Percentiles rank a stretch among this genome's conserved stretches.
phyloP scores from a whole-genome alignment of 2,329 filamentous ascomycete genomes.

The Samsoniella hepiali region DNA sequence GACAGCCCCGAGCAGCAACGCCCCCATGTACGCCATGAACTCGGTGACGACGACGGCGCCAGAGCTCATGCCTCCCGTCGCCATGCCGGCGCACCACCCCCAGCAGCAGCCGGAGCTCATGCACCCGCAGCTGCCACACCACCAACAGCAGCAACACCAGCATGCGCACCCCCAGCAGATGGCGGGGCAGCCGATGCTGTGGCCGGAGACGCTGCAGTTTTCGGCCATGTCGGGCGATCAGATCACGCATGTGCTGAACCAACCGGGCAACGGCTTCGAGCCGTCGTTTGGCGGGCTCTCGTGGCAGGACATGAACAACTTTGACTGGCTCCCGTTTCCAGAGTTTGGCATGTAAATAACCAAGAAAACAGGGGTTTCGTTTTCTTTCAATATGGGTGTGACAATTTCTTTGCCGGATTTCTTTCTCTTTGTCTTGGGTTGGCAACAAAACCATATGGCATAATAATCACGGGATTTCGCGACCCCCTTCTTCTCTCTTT shows the following conservation, averaged over 20 bases:
- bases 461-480: too few relatives aligned
- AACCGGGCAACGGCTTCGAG: conserved; percentile 58
- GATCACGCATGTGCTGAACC: conserved; percentile 63
- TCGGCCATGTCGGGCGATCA: conserved; percentile 69
- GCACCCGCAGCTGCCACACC: conserved; percentile 12
- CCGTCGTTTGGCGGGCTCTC: conserved; percentile 53
- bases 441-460: too few relatives aligned
- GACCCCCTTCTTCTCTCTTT: too few relatives aligned
- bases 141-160: conserved; percentile 16
- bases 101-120: neutral
- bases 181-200: conserved; percentile 32
- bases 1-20: neutral
- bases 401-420: too few relatives aligned
- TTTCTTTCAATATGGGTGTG: too few relatives aligned
- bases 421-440: too few relatives aligned
- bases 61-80: neutral
- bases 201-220: conserved; percentile 56
- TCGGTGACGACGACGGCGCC: conserved; percentile 1
- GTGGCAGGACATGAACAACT: conserved; percentile 56
- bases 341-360: conserved; percentile 37
- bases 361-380: too few relatives aligned
- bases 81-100: neutral
- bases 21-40: conserved; percentile 10
- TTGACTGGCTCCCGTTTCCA: conserved; percentile 55
- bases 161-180: conserved; percentile 24